Base-by-base conservation (phyloP, 2,329 filamentous ascomycete species). In the Rhynchosporium agropyri region DNA sequence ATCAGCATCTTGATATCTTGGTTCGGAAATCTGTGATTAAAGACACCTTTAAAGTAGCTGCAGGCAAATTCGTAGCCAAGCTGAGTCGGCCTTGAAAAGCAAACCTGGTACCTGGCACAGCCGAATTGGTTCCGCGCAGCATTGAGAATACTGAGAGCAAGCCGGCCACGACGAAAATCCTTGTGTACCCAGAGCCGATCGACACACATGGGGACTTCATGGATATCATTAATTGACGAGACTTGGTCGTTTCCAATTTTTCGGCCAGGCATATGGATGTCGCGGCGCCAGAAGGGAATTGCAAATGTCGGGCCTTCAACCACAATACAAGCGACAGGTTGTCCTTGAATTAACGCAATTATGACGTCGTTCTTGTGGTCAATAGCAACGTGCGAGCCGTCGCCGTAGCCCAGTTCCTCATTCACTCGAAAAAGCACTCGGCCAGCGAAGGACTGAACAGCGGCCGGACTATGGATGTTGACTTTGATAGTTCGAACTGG, bases 121-220 rank as follows among this genome's bases (percentile, higher is more conserved):
- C n/a, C 9, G n/a, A 50, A 43, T 4, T 56, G 31, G 3, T 31
- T 10, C 26, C 59, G 50, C 12, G 43, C 59, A 42, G 49, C 6
- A n/a, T 61, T 38, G 3, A 61, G 86, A 69, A 66, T 79, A 62
- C 76, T 78, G 60, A 81, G 77, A 29, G 83, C 82, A 61, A 78
- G 80, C 63, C 88, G 84, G 67, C 81, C 79, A 48, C 82, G 76
- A 38, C 86, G 79, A 63, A 83, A 81, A 1, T 79, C 77, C 5
- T 78, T 80, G 7, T 83, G 84, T 0, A 84, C 86, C 87, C 87
- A 89, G 67, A 89, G 85, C 36, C 87, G 80, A 29, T 86, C 87
- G 31, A 89, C 81, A 20, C 85, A 84, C 60, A 88, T 78, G n/a
- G 83, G 77, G 2, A 82, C 84, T 2, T 38, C 5, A 13, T 40